phyloP scores from a whole-genome alignment of 768 basidiomycete genomes.

The Chalciporus piperatus region DNA sequence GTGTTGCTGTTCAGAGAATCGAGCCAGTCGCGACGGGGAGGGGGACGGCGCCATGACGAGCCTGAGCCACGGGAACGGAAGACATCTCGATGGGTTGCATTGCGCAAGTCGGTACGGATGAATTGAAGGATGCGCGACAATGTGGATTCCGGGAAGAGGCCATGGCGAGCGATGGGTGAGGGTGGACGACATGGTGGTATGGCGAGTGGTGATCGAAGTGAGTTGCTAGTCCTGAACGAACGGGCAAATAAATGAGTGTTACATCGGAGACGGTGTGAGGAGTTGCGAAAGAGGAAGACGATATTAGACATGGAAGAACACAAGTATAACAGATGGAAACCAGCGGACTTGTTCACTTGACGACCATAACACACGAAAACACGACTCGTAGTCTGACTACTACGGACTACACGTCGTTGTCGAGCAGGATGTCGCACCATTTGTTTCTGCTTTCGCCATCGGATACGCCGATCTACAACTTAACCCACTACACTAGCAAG shows the following conservation, averaged over 20 bases:
- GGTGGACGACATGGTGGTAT: not conserved
- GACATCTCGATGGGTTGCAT: constrained; percentile 25
- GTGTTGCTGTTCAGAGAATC: constrained; percentile 51
- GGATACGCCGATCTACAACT: constrained; percentile 80
- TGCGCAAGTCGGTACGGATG: constrained; percentile 7
- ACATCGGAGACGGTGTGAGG: constrained; percentile 1
- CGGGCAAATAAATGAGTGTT: not conserved
- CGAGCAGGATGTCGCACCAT: constrained; percentile 71
- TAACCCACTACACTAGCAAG: constrained; percentile 81
- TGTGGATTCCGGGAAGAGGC: not conserved
- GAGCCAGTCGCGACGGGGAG: constrained; percentile 34
- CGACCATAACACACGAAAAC: not conserved
- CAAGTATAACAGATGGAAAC: no score
- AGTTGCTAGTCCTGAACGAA: not conserved
- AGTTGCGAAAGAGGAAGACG: constrained; percentile 5
- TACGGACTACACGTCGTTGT: no score
- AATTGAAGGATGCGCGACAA: constrained; percentile 16
- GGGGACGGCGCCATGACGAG: constrained; percentile 29
- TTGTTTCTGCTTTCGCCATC: constrained; percentile 83
- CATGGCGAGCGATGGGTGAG: not conserved
- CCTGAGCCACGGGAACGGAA: constrained; percentile 4
- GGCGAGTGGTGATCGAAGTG: not conserved
- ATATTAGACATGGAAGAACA: constrained; percentile 7
- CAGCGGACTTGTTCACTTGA: no score
- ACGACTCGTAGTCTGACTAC: not conserved